These are phyloP conservation scores for Bretschneidera sinensis DNA, from an alignment of 345 rosid genomes.

Conservation along the genomic window DNA sequence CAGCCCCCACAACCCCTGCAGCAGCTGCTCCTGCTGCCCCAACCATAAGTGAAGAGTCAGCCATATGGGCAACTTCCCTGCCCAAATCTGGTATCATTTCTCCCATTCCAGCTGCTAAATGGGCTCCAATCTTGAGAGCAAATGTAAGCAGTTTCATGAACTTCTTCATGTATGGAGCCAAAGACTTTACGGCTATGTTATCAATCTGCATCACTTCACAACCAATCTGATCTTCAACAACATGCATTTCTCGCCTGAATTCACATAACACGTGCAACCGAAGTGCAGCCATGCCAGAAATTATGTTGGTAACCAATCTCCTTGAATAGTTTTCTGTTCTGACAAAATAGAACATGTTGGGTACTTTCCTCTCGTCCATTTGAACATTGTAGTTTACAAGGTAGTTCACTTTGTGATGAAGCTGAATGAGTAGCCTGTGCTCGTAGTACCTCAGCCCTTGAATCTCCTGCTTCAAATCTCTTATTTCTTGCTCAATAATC, in stretches of 20 bases:
- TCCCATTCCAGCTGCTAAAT: conserved; percentile 91
- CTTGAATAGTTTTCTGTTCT: conserved; percentile 84
- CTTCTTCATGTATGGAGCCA: conserved; percentile 82
- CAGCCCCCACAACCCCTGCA: conserved; percentile 60
- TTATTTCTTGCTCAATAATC: conserved; percentile 92
- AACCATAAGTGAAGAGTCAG: conserved; percentile 52
- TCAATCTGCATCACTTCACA: conserved; percentile 91
- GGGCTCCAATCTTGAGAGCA: conserved; percentile 89
- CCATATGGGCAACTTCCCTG: conserved; percentile 68
- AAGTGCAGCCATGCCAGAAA: conserved; percentile 81
- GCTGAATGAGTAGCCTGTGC: conserved; percentile 79
- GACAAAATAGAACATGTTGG: conserved; percentile 82
- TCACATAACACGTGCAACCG: conserved; percentile 91
- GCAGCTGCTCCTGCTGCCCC: conserved; percentile 84
- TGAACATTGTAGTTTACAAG: conserved; percentile 82
- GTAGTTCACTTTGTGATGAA: conserved; percentile 86
- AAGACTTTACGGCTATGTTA: conserved; percentile 55
- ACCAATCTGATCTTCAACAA: conserved; percentile 81
- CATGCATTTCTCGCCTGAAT: conserved; percentile 83
- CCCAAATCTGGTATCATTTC: conserved; percentile 91
- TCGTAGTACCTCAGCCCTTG: conserved; percentile 91
- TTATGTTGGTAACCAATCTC: conserved; percentile 62
- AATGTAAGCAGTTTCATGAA: conserved; percentile 86
- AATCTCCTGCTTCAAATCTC: conserved; percentile 92
- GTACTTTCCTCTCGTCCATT: conserved; percentile 84